These are phyloP conservation scores for Penicillium atrosanguineum DNA, from an alignment of 495 filamentous ascomycete species.

Conservation along the genomic window DNA sequence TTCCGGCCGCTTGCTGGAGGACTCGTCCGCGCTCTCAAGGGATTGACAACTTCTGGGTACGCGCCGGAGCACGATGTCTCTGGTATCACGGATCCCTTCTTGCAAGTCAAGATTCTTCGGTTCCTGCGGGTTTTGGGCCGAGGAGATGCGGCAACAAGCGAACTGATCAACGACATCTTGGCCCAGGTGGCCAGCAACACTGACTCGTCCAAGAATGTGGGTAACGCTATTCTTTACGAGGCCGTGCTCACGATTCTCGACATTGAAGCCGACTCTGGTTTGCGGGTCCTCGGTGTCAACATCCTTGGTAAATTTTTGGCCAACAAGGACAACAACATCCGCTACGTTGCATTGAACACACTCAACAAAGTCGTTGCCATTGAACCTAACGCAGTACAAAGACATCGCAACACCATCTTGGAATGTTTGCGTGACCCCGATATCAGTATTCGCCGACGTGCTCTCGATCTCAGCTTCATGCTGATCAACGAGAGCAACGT, in stretches of 20 bases:
- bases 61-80: conserved; percentile 97
- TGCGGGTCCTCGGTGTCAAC: conserved; percentile 93
- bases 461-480: conserved; percentile 95
- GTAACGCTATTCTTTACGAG: conserved; percentile 97
- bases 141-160: conserved; percentile 84
- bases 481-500: conserved; percentile 97
- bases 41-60: conserved; percentile 89
- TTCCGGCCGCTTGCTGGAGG: conserved; percentile 77
- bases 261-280: conserved; percentile 93
- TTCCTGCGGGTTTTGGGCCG: conserved; percentile 81
- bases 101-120: conserved; percentile 92
- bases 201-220: conserved; percentile 96
- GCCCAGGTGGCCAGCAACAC: conserved; percentile 99
- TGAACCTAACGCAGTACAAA: conserved; percentile 94
- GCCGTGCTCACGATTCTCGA: conserved; percentile 96
- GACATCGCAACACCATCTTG: conserved; percentile 95
- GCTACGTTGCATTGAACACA: conserved; percentile 96
- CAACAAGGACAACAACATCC: conserved; percentile 98
- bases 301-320: conserved; percentile 96
- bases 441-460: conserved; percentile 92
- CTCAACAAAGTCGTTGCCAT: conserved; percentile 97
- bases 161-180: conserved; percentile 97
- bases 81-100: conserved; percentile 96
- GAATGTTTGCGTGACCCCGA: conserved; percentile 97
- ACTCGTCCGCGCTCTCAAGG: conserved; percentile 88